phyloP scores from a whole-genome alignment of 345 rosid species.

The Linum usitatissimum region DNA sequence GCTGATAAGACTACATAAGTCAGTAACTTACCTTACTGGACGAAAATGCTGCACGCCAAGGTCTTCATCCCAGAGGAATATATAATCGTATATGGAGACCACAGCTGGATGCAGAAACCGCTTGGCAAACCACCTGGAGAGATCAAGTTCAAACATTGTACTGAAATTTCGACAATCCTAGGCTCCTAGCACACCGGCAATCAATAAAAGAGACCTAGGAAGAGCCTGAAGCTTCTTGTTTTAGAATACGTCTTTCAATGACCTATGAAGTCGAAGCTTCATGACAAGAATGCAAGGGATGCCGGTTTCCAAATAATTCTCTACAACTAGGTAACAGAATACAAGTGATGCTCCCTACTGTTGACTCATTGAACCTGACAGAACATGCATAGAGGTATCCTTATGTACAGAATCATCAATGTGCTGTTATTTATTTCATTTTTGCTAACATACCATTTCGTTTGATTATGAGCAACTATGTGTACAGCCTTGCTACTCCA shows the following conservation, averaged over 20 bases:
- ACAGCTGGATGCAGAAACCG: constrained; percentile 92
- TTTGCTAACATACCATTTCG: constrained; percentile 54
- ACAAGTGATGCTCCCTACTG: not conserved
- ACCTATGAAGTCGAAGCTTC: constrained; percentile 1
- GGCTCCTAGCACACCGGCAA: not conserved
- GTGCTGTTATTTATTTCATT: not conserved
- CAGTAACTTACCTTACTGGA: constrained; percentile 49
- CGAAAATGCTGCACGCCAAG: constrained; percentile 72
- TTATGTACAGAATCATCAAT: not conserved
- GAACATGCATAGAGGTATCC: not conserved
- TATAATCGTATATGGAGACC: constrained; percentile 67
- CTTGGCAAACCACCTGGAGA: constrained; percentile 90
- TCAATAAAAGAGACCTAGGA: not conserved
- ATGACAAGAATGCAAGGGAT: not conserved
- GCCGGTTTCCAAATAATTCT: not conserved
- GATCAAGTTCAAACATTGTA: not conserved
- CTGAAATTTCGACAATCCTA: not conserved
- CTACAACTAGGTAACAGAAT: not conserved
- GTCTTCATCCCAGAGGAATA: constrained; percentile 98
- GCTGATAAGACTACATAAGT: too few species aligned
- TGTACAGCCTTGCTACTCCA: constrained; percentile 78
- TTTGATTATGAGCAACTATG: constrained; percentile 87
- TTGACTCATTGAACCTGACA: too few species aligned
- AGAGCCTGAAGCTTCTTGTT: not conserved
- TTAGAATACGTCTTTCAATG: not conserved